Base-by-base conservation (phyloP, 2,329 filamentous ascomycete genomes). In the Trichoderma oligosporum region DNA sequence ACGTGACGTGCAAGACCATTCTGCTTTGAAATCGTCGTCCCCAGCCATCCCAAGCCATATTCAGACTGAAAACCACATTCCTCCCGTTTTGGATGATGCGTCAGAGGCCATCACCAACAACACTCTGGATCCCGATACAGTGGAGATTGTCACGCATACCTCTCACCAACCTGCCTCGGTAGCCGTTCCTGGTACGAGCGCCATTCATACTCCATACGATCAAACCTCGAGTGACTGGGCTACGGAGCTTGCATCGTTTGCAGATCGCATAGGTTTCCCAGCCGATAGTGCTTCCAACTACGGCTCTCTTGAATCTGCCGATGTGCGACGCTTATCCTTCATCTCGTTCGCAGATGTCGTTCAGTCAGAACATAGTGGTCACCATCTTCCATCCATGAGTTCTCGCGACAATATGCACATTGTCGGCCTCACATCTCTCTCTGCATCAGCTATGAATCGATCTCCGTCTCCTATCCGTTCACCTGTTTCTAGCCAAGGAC, bases 271-370 rank as follows among this genome's bases (percentile, higher is more conserved):
- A 47, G 65, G 67, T 60, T 68, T 68, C 35, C 66, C 67, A 45
- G 71, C 84, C 39, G 88, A 93, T 63, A 78, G 79, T 24, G 84
- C 83, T 1, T 89, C 87, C 58, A 90, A 85, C 68, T 93, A 93
- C 70, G 89, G 87, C 29, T 84, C 86, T 44, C 76, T 93, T 60
- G 91, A 96, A 24, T 73, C 71, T 7, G 80, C 83, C 45, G 92
- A 96, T 66, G 83, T 95, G 16, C 86, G 90, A 44, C 85, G 93
- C 20, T 75, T 97, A 61, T 94, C 89, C 70, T 97, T 97, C 75
- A 96, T 97, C 69, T 96, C 91, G 7, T 97, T 97, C 72, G 92
- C 93, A 60, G 93, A 97, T 67, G 91, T 97, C 8, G 91, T 97
- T 38, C 91, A 96, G 69, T 82, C 87, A 31, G 89, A 94, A 70